Evolutionary conservation across 148 eudicot species (phyloP), one percentile per base, ranked within the genome.

Genomic region (Fagopyrum tataricum): DNA sequence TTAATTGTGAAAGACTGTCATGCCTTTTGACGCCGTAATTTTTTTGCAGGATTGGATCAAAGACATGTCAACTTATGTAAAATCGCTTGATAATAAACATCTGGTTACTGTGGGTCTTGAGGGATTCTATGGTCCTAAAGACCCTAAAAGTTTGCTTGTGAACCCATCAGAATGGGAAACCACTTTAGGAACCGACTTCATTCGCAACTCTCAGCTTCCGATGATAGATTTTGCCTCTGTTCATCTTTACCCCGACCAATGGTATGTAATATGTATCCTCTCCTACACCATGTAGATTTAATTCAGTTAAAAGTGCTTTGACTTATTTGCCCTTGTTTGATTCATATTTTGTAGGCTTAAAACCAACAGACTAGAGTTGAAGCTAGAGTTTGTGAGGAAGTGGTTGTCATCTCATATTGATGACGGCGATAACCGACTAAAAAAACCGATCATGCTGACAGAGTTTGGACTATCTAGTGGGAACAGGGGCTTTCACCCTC

Each of bases 231-330:
- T 96, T 83, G 92, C 97, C 41, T 92, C 97, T 4, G 82, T 91
- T 79, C 99, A 95, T 82, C 84, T 95, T 55, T 95, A 95, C 82
- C 97, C 99, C 49, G 99, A 95, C 79, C 96, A 91, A n/a, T 95
- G 99, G 99, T 92, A 80, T 82, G 87, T 77, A 5, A 97, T 92
- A 80, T 82, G 87, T 77, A 5, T 61, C 40, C 12, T 61, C 14
- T 4, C 67, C 41, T 12, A 61, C 4, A 4, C 14, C 64, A 58
- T 58, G 2, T 23, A 23, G 1, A 58, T 58, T 21, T 20, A 23
- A 13, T 21, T 23, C 10, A 58, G 37, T 21, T 7, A 4, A 26
- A 21, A 21, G 5, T 21, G 64, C 64, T 23, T 23, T 7, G 11
- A 26, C 31, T 58, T 58, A 6, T 58, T 58, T 9, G 13, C 64